phyloP scores from a whole-genome alignment of 805 yeast species.

The Zygoascus biomembranicola region DNA sequence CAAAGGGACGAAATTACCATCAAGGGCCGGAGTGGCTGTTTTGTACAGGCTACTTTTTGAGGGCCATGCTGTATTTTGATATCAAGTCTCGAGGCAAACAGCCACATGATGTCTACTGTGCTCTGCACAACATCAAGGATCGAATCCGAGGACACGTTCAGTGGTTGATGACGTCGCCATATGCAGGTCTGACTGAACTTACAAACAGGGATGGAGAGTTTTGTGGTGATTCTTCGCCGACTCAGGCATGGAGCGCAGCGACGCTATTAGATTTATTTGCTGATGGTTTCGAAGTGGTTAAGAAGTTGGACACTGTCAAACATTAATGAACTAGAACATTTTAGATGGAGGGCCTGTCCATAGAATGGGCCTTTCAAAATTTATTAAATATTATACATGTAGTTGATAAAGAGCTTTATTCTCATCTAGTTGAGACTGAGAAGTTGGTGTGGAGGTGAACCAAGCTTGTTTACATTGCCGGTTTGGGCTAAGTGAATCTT shows the following conservation, averaged over 20 bases:
- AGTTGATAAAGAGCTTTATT: not conserved
- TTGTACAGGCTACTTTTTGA: constrained; percentile 78
- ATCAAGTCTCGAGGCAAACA: constrained; percentile 25
- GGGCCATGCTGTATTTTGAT: constrained; percentile 62
- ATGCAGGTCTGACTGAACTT: constrained; percentile 93
- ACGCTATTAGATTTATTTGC: constrained; percentile 73
- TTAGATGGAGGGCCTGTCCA: too few species aligned
- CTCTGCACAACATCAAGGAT: constrained; percentile 50
- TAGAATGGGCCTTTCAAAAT: too few species aligned
- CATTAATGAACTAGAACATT: not conserved
- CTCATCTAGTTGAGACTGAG: not conserved
- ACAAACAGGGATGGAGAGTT: constrained; percentile 80
- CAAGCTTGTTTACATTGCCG: constrained; percentile 1
- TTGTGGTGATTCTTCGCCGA: constrained; percentile 84
- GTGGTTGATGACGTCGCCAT: constrained; percentile 68
- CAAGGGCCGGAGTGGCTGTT: constrained; percentile 99
- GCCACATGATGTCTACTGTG: constrained; percentile 31
- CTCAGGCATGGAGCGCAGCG: constrained; percentile 95
- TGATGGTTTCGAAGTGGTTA: constrained; percentile 32
- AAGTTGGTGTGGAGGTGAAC: too few species aligned
- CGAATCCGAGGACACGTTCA: constrained; percentile 56
- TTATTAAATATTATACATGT: too few species aligned
- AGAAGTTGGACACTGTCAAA: not conserved
- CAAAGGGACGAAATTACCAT: constrained; percentile 94
- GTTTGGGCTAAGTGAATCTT: not conserved